Evolutionary conservation across 2,329 filamentous ascomycete species (phyloP).

Genomic region (Westerdykella sp.): DNA sequence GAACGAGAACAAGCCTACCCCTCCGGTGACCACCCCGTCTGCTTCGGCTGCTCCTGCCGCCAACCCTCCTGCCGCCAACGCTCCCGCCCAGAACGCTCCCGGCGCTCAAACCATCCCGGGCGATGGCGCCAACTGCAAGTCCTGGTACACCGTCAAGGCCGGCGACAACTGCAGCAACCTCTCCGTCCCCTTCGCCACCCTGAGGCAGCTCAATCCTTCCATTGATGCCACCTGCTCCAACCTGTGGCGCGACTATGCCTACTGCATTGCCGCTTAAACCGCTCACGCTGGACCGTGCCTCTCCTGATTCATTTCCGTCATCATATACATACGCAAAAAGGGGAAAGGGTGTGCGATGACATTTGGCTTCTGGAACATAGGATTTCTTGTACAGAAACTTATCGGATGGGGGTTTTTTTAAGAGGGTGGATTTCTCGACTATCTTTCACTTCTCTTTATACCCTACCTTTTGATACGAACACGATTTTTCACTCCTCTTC

Average conservation of each 20-base stretch:
- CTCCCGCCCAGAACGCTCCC: constrained; percentile 3
- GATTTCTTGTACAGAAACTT: no score
- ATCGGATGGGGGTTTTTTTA: no score
- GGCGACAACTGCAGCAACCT: constrained; percentile 32
- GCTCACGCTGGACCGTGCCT: background rate
- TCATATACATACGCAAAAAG: no score
- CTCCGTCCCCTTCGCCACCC: constrained; percentile 21
- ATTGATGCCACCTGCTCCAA: constrained; percentile 31
- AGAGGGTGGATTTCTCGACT: no score
- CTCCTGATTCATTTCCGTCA: no score
- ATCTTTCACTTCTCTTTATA: no score
- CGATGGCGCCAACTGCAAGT: constrained; percentile 19
- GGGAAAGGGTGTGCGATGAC: no score
- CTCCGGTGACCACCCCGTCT: background rate
- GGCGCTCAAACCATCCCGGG: constrained; percentile 8
- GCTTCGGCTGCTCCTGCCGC: background rate
- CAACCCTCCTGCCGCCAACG: constrained; percentile 1
- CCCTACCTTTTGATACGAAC: no score
- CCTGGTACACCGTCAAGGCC: constrained; percentile 26
- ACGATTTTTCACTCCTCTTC: no score
- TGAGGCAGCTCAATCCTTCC: constrained; percentile 26
- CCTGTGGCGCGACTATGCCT: constrained; percentile 33
- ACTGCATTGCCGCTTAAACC: constrained; percentile 24
- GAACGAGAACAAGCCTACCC: background rate
- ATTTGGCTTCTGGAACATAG: no score